Conservation (phyloP, 148 eudicot genomes). For the Talinum fruticosum region DNA sequence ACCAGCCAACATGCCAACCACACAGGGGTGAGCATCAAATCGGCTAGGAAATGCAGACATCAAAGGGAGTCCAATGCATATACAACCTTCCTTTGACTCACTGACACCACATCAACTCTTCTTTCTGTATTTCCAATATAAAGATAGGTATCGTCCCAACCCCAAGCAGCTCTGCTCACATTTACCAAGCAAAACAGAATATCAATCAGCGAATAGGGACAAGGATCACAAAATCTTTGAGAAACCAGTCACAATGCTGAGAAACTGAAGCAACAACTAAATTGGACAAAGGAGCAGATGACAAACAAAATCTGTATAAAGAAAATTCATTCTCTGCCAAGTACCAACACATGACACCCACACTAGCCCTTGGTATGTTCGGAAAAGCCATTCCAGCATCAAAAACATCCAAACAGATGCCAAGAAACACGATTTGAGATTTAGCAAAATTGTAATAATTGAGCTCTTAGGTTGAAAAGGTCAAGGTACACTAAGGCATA, state of each 20-base stretch:
- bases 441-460: neutral
- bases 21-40: constrained; percentile 72
- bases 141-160: constrained; percentile 88
- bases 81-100: constrained; percentile 32
- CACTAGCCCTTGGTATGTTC: too few species aligned
- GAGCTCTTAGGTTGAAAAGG: neutral
- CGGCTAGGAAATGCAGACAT: constrained; percentile 79
- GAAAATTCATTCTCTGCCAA: neutral
- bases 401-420: too few species aligned
- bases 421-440: too few species aligned
- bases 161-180: constrained; percentile 84
- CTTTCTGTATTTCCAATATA: constrained; percentile 66
- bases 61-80: constrained; percentile 45
- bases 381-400: neutral
- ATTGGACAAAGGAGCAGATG: neutral
- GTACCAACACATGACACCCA: neutral
- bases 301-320: neutral
- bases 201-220: neutral
- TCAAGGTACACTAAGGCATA: neutral
- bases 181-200: neutral
- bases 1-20: constrained; percentile 75
- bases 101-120: constrained; percentile 71
- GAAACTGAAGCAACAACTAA: neutral
- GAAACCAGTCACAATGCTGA: neutral
- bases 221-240: neutral